Evolutionary conservation across 371 early-diverging fungal genomes (phyloP).

Genomic region (Mortierella sp.): DNA sequence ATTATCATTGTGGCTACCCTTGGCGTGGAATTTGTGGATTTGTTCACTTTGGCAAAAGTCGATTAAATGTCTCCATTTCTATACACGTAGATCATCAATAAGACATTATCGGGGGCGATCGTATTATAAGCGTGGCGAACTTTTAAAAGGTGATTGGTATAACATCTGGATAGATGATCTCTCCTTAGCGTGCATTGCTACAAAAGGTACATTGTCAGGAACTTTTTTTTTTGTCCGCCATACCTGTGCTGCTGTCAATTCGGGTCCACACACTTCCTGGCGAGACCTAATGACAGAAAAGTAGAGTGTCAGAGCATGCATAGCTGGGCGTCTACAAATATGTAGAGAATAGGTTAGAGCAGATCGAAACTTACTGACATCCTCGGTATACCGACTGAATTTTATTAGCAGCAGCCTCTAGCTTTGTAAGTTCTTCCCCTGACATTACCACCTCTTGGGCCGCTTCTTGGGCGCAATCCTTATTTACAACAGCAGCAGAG

Average conservation of each 20-base stretch:
- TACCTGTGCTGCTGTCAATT: constrained; percentile 36
- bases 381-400: constrained; percentile 43
- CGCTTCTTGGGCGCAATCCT: no score
- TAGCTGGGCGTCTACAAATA: background rate
- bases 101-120: no score
- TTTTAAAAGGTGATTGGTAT: no score
- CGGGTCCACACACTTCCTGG: constrained; percentile 24
- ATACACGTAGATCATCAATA: background rate
- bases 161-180: background rate
- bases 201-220: background rate
- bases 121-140: background rate
- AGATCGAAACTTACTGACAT: constrained; percentile 26
- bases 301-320: no score
- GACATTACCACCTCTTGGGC: background rate
- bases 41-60: constrained; percentile 30
- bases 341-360: background rate
- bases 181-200: background rate
- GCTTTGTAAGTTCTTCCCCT: constrained; percentile 3
- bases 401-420: constrained; percentile 19
- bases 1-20: background rate
- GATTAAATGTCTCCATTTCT: constrained; percentile 49
- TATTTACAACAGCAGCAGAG: no score
- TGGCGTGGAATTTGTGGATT: constrained; percentile 37
- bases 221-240: background rate
- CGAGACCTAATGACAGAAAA: constrained; percentile 24